These are phyloP conservation scores for Rosa rugosa DNA, from an alignment of 306 rosid species.

Conservation along the genomic window DNA sequence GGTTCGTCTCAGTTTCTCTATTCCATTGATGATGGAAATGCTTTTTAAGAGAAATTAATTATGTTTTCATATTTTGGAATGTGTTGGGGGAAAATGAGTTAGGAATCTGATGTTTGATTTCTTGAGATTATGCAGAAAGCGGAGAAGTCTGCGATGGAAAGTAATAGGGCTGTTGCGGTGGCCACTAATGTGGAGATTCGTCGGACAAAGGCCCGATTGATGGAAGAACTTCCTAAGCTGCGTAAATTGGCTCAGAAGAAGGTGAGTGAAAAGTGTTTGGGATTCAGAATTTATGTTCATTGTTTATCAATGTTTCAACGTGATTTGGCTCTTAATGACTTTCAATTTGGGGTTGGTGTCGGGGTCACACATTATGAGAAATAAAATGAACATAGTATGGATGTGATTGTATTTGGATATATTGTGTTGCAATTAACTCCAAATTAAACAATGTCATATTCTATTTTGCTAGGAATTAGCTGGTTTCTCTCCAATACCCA, in stretches of 20 bases:
- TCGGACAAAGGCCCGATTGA: slow-evolving; percentile 49
- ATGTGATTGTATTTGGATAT: background rate
- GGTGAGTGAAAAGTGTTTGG: slow-evolving; percentile 29
- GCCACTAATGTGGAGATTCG: slow-evolving; percentile 45
- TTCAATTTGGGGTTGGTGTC: background rate
- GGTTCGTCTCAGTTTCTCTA: slow-evolving; percentile 19
- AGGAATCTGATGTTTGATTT: background rate
- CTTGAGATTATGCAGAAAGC: slow-evolving; percentile 32
- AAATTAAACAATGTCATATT: background rate
- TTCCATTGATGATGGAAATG: background rate
- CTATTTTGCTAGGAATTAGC: background rate
- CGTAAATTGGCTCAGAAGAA: slow-evolving; percentile 63
- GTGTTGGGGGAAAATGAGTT: background rate
- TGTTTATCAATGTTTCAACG: background rate
- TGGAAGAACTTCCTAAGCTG: slow-evolving; percentile 81
- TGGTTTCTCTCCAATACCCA: slow-evolving; percentile 16
- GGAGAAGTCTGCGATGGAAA: slow-evolving; percentile 35
- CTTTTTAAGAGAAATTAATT: too few relatives aligned
- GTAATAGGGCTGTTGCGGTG: slow-evolving; percentile 38
- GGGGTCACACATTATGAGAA: background rate
- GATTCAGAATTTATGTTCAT: background rate
- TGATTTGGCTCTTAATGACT: background rate
- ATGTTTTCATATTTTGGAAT: background rate
- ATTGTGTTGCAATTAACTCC: background rate
- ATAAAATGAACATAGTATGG: background rate